These are phyloP conservation scores for Penicillium paradoxum DNA, from an alignment of 495 filamentous ascomycete species.

Conservation along the genomic window DNA sequence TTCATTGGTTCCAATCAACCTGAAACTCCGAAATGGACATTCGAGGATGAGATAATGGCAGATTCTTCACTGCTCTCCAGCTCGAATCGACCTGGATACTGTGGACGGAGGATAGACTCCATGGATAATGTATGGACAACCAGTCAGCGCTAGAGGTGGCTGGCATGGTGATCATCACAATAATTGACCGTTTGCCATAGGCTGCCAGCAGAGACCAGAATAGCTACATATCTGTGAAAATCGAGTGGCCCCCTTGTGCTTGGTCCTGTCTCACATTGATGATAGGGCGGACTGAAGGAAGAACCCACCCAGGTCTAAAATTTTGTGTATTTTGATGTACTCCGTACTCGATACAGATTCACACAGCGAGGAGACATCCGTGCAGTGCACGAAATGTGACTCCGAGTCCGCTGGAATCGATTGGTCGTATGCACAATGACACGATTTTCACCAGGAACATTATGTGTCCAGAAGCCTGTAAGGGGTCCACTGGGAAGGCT, in stretches of 20 bases:
- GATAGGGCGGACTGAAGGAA: neutral
- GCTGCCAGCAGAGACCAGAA: neutral
- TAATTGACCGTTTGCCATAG: neutral
- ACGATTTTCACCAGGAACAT: neutral
- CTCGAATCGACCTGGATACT: neutral
- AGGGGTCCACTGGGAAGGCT: conserved; percentile 3
- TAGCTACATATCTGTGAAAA: conserved; percentile 1
- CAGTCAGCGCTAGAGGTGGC: neutral
- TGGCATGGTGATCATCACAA: neutral
- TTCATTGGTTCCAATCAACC: neutral
- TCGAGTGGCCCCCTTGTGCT: neutral
- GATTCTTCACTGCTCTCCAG: neutral
- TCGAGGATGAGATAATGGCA: neutral
- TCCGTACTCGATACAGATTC: too few relatives aligned
- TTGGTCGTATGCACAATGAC: neutral
- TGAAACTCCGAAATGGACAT: neutral
- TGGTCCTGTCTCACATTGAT: conserved; percentile 10
- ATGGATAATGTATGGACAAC: neutral
- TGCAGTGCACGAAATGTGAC: neutral
- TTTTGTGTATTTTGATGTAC: neutral
- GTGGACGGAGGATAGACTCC: neutral
- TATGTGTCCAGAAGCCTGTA: conserved; percentile 5
- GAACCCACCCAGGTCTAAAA: neutral
- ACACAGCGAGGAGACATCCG: neutral
- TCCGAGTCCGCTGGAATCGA: neutral